A percentile compares a stretch with the other conserved stretches of the same genome.
Evolutionary conservation across 179 eudicot species (phyloP).

Genomic region (Drosera spatulata): DNA sequence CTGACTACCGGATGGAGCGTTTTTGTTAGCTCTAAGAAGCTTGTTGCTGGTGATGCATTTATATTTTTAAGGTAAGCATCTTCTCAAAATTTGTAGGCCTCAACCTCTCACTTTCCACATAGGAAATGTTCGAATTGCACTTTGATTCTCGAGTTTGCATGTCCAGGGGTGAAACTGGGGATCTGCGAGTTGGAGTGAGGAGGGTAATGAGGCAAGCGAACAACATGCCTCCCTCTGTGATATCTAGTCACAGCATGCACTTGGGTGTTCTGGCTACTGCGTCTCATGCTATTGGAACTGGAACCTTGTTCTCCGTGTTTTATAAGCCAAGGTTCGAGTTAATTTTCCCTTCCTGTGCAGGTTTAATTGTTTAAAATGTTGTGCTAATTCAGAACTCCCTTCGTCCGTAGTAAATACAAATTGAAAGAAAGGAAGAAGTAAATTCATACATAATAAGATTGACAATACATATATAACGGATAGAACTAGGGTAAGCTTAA

Average conservation of each 20-base stretch:
- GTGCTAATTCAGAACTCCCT: too few relatives aligned
- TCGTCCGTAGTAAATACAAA: too few relatives aligned
- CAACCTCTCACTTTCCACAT: too few relatives aligned
- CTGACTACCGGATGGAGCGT: slow-evolving; percentile 99
- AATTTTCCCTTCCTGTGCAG: neutral
- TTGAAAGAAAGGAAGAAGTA: too few relatives aligned
- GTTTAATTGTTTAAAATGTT: too few relatives aligned
- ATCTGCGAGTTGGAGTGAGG: slow-evolving; percentile 95
- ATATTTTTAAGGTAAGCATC: slow-evolving; percentile 70
- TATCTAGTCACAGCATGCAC: slow-evolving; percentile 99
- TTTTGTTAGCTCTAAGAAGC: slow-evolving; percentile 96
- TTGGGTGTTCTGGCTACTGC: slow-evolving; percentile 97
- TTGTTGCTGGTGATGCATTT: slow-evolving; percentile 97
- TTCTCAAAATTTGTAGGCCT: too few relatives aligned
- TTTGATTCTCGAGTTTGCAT: too few relatives aligned
- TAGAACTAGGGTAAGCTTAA: too few relatives aligned
- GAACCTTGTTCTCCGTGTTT: slow-evolving; percentile 81
- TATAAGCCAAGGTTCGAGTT: slow-evolving; percentile 81
- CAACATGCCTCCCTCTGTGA: slow-evolving; percentile 79
- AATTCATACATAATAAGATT: too few relatives aligned
- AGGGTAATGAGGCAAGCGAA: slow-evolving; percentile 92
- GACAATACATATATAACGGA: too few relatives aligned
- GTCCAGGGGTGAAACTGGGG: slow-evolving; percentile 84
- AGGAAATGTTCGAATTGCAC: too few relatives aligned
- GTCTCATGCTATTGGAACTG: slow-evolving; percentile 84